A percentile compares a stretch with the other conserved stretches of the same genome.
phyloP scores from a whole-genome alignment of 345 rosid species.

The Clarkia xantiana region DNA sequence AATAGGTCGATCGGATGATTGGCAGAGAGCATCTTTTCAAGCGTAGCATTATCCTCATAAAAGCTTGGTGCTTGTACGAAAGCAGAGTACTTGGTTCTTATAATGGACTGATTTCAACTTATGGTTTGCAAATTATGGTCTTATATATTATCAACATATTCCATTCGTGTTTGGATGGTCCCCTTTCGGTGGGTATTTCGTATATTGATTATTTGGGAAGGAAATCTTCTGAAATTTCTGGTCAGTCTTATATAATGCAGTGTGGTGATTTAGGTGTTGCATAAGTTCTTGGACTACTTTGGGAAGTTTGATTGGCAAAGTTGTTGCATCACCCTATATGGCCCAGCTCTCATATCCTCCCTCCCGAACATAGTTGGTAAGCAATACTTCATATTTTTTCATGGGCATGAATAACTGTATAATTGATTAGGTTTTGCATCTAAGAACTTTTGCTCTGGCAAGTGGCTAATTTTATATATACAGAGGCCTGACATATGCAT shows the following conservation, averaged over 20 bases:
- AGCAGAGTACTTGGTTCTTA: slow-evolving; percentile 89
- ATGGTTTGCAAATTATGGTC: slow-evolving; percentile 69
- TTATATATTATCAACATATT: slow-evolving; percentile 58
- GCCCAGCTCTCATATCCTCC: slow-evolving; percentile 46
- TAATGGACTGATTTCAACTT: slow-evolving; percentile 71
- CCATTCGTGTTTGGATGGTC: slow-evolving; percentile 53
- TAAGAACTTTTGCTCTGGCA: background rate
- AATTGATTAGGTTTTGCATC: background rate
- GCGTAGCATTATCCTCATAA: slow-evolving; percentile 57
- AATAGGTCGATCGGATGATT: slow-evolving; percentile 52
- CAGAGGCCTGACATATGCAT: background rate
- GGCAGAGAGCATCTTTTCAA: slow-evolving; percentile 77
- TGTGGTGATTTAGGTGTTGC: slow-evolving; percentile 38
- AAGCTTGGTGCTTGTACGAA: slow-evolving; percentile 96
- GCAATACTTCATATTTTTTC: slow-evolving; percentile 7
- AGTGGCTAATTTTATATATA: background rate
- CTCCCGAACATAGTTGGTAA: slow-evolving; percentile 45
- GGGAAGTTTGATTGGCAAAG: slow-evolving; percentile 76
- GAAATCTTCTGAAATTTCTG: background rate
- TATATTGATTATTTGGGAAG: background rate
- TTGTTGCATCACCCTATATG: slow-evolving; percentile 40
- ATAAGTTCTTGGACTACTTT: slow-evolving; percentile 60
- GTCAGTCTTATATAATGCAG: background rate
- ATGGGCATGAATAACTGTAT: background rate
- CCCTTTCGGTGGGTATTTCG: slow-evolving; percentile 48